Base-by-base conservation (phyloP, 169 alveolate genomes). In the Plasmodium ovale region DNA sequence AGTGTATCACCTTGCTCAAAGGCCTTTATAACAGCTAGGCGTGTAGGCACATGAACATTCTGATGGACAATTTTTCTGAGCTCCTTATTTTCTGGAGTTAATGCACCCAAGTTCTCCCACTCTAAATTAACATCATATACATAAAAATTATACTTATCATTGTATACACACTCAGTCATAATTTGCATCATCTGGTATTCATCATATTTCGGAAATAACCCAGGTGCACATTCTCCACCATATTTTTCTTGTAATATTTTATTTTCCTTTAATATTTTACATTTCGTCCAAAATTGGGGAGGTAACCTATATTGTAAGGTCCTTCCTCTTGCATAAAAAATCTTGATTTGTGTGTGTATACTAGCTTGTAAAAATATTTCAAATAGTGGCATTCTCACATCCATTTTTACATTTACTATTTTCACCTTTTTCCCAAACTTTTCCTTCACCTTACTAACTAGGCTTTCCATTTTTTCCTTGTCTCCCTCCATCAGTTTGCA, bases 181-280 rank as follows among this genome's bases (percentile, higher is more conserved):
- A 88, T 92, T 35, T 92, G 90, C 89, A 92, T 67, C 49, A 92
- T 92, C 7, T 49, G 56, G 33, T 87, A 51, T 27, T 87, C 94
- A 88, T 92, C 94, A 85, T 92, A 92, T 37, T 51, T 25, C 0
- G 94, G 94, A 39, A 92, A 92, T 59, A 92, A 74, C 0, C 94
- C 94, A 3, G 94, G 94, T 12, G 93, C 92, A 42, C 72, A 87
- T 54, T 79, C 93, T 4, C 94, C 94, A 21, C 94, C 94, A 73
- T 92, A 92, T 67, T 92, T 92, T 25, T 87, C 91, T 68, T 54
- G 73, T 44, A 92, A 72, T 16, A 82, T 53, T 35, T 84, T 87
- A 67, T 92, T 88, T 65, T 92, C 87, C 53, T 70, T 88, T 35
- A 92, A 67, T 12, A 87, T 56, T 62, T 87, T 84, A 56, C 94